Evolutionary conservation across 2,329 filamentous ascomycete species (phyloP).

Genomic region (Arthrinium puccinioides): DNA sequence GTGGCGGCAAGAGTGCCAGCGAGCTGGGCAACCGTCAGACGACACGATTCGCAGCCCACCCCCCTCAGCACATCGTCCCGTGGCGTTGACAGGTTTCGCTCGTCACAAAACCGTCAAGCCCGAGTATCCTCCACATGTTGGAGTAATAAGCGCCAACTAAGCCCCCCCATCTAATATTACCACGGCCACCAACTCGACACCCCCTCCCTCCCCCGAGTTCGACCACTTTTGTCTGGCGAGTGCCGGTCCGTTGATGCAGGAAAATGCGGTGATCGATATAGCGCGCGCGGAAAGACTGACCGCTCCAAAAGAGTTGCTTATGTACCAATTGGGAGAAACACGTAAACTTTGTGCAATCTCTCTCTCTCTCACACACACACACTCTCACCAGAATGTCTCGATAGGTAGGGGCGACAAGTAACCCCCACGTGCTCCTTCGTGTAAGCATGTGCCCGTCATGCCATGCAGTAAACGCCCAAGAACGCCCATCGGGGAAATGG

Average conservation of each 20-base stretch:
- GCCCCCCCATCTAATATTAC: not conserved
- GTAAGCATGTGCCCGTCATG: not conserved
- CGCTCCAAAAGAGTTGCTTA: not conserved
- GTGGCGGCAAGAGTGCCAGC: constrained; percentile 1
- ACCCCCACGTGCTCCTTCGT: no score
- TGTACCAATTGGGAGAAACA: not conserved
- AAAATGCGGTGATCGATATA: not conserved
- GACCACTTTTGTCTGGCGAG: not conserved
- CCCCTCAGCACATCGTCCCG: constrained; percentile 2
- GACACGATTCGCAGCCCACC: not conserved
- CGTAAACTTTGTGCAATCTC: no score
- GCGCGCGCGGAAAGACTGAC: not conserved
- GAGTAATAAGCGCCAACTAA: no score
- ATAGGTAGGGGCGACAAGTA: no score
- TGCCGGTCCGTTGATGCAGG: not conserved
- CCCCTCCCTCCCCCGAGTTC: not conserved
- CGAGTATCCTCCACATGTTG: constrained; percentile 1
- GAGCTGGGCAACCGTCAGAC: not conserved
- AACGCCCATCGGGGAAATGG: not conserved
- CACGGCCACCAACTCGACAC: not conserved
- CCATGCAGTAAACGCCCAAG: constrained; percentile 1
- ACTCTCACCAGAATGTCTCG: no score
- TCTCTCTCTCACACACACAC: no score
- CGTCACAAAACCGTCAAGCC: not conserved
- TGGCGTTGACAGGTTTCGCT: not conserved